Conservation (phyloP, 345 rosid species). For the Atalantia buxifolia region DNA sequence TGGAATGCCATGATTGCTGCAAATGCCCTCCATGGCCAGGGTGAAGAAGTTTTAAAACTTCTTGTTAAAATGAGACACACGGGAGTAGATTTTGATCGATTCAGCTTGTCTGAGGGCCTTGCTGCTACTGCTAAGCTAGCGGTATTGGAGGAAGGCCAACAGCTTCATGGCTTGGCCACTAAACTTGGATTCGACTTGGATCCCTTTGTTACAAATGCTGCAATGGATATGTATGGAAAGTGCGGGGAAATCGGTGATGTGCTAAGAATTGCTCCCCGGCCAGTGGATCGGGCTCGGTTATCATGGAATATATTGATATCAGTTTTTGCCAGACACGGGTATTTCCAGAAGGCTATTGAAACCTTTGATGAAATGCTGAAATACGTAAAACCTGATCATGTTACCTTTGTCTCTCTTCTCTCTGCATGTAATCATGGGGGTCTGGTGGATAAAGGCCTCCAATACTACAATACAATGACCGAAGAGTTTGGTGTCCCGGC, state of each 20-base stretch:
- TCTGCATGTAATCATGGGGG: conserved; percentile 91
- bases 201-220: conserved; percentile 56
- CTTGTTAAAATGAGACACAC: conserved; percentile 44
- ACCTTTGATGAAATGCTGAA: conserved; percentile 73
- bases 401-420: conserved; percentile 86
- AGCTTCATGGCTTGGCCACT: conserved; percentile 58
- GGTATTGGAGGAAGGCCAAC: conserved; percentile 81
- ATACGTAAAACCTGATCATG: conserved; percentile 62
- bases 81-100: conserved; percentile 65
- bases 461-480: conserved; percentile 56
- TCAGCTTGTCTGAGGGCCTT: conserved; percentile 73
- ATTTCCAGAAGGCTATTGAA: conserved; percentile 53
- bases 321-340: conserved; percentile 77
- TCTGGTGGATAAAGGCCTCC: conserved; percentile 73
- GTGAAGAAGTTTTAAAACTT: conserved; percentile 71
- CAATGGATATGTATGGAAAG: conserved; percentile 88
- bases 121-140: conserved; percentile 78
- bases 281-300: conserved; percentile 41
- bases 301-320: conserved; percentile 89
- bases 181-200: conserved; percentile 65
- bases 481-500: conserved; percentile 51
- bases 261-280: conserved; percentile 49
- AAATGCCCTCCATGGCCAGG: conserved; percentile 58
- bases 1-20: conserved; percentile 82
- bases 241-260: conserved; percentile 72